Percentiles rank a stretch among this genome's conserved stretches.
Conservation (phyloP, 2,329 filamentous ascomycete genomes). For the Gaeumannomyces sp. region DNA sequence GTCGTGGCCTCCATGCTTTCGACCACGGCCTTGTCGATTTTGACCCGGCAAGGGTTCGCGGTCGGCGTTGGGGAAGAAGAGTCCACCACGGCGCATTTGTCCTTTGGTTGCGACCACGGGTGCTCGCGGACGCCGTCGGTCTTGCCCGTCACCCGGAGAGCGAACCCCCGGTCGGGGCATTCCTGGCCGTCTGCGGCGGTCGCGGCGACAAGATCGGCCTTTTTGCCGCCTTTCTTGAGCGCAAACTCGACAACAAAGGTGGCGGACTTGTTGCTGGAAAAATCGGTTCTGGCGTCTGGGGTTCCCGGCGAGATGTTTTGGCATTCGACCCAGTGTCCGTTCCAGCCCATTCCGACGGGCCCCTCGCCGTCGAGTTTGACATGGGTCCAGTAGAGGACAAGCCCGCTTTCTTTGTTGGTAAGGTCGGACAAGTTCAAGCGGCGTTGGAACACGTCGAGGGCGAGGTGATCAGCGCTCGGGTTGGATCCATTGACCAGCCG, state of each 20-base stretch:
- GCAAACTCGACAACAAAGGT: not conserved
- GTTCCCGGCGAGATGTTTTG: not conserved
- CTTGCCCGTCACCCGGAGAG: not conserved
- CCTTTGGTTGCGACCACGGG: too few relatives aligned
- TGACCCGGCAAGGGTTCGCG: constrained; percentile 6
- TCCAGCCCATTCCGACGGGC: too few relatives aligned
- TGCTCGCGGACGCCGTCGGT: not conserved
- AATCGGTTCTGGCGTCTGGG: not conserved
- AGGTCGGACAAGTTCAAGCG: too few relatives aligned
- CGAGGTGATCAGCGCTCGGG: not conserved
- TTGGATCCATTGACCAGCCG: not conserved
- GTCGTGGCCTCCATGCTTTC: constrained; percentile 1
- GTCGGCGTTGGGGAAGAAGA: not conserved
- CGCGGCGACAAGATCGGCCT: not conserved
- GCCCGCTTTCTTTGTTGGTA: too few relatives aligned
- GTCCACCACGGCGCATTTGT: not conserved
- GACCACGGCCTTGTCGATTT: constrained; percentile 10
- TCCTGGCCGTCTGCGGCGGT: not conserved
- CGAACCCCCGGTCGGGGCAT: not conserved
- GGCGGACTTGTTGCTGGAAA: too few relatives aligned
- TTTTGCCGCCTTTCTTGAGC: not conserved
- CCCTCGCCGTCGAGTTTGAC: too few relatives aligned
- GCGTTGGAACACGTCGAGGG: too few relatives aligned
- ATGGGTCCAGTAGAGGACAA: too few relatives aligned
- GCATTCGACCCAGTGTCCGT: too few relatives aligned